Percentiles rank a stretch among this genome's conserved stretches.
phyloP scores from a whole-genome alignment of 331 rosid species.

The Saraca asoca region DNA sequence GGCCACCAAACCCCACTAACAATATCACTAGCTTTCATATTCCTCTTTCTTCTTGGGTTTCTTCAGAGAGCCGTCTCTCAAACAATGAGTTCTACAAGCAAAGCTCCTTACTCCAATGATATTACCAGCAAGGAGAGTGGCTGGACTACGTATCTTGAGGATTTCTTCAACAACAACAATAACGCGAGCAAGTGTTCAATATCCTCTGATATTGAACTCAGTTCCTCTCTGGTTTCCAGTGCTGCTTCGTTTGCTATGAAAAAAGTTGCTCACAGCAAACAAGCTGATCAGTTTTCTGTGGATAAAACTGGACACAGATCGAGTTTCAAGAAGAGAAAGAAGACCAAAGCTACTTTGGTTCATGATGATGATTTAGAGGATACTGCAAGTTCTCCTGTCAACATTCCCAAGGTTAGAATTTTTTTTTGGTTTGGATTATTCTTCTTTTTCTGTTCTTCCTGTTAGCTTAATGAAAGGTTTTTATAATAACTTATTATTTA shows the following conservation, averaged over 20 bases:
- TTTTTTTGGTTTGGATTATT: neutral
- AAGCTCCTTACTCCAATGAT: conserved; percentile 36
- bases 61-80: conserved; percentile 17
- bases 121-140: conserved; percentile 62
- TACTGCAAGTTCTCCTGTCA: conserved; percentile 79
- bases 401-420: conserved; percentile 57
- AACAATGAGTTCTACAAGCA: conserved; percentile 43
- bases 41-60: conserved; percentile 5
- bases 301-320: conserved; percentile 23
- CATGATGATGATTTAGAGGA: conserved; percentile 68
- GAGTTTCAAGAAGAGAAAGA: conserved; percentile 52
- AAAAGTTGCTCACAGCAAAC: conserved; percentile 12
- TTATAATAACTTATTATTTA: neutral
- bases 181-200: conserved; percentile 28
- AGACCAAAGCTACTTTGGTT: conserved; percentile 31
- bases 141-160: conserved; percentile 79
- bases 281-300: conserved; percentile 6
- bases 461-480: neutral
- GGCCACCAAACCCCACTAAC: conserved; percentile 44
- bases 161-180: conserved; percentile 45
- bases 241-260: conserved; percentile 47
- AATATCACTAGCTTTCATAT: neutral
- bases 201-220: conserved; percentile 24
- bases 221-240: conserved; percentile 44
- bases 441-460: neutral